Evolutionary conservation across 164 flowering plant species (phyloP), one percentile per base, ranked within the genome.

Genomic region (Vitis riparia): DNA sequence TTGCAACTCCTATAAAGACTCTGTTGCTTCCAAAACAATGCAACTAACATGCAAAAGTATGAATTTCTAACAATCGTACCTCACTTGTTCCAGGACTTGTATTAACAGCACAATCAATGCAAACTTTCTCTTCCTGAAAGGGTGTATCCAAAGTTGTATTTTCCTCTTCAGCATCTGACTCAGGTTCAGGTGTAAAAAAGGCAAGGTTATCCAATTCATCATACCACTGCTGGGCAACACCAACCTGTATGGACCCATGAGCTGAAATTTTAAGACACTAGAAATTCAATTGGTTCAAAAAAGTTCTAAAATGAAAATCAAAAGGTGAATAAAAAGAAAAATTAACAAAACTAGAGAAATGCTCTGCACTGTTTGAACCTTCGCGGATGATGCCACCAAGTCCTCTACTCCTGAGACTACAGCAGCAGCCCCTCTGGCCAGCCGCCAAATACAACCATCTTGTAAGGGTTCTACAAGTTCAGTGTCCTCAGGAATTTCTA

Each of bases 31-130:
- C 44, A 32, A 32, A 32, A 32, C 44, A 23, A 23, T 23, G 27
- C 50, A 62, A 44, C 50, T 44, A 8, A 9, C 27, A 66, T 14
- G 61, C 15, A 50, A 51, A 23, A 60, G 10, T 51, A 37, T 13
- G 50, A 47, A 11, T 51, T 53, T 52, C n/a, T 1, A 23, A 73
- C 17, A 49, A 19, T 55, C 75, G 59, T 84, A 95, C 99, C 97
- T 95, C 97, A 73, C 97, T 86, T 59, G 92, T 87, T 58, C 98
- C 98, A 6, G 98, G 97, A 76, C 97, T 87, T 23, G 92, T 81
- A 75, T 84, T 85, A 73, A 88, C 85, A 37, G 83, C 76, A 81
- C 91, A 84, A 65, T 79, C 72, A 44, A 95, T 84, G 73, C 68
- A 69, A 11, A 85, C 68, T 68, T 61, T 75, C 8, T 78, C 78